Conservation (phyloP, 495 filamentous ascomycete species). For the Astrothelium macrocarpum region DNA sequence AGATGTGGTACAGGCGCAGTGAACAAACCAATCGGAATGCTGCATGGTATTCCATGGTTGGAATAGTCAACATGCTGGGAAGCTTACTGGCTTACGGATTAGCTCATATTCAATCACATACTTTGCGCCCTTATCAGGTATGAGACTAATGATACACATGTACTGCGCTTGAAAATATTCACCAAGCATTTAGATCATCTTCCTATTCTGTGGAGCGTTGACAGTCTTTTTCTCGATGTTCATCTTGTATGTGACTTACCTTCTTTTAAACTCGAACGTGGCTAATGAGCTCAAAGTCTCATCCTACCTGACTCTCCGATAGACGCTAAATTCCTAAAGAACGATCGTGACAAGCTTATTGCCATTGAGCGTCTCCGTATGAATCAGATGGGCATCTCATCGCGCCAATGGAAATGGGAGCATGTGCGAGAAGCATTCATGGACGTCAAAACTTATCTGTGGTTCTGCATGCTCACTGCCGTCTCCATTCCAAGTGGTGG, state of each 20-base stretch:
- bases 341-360: slow-evolving; percentile 47
- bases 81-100: slow-evolving; percentile 49
- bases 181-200: slow-evolving; percentile 33
- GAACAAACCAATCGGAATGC: slow-evolving; percentile 51
- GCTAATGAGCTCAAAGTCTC: slow-evolving; percentile 3
- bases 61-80: slow-evolving; percentile 36
- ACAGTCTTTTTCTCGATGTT: slow-evolving; percentile 36
- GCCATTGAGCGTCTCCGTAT: slow-evolving; percentile 54
- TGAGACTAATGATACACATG: background rate
- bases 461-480: slow-evolving; percentile 50
- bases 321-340: slow-evolving; percentile 47
- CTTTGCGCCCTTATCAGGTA: slow-evolving; percentile 47
- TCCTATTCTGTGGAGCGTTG: slow-evolving; percentile 42
- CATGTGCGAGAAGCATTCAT: slow-evolving; percentile 51
- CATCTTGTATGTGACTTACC: slow-evolving; percentile 14
- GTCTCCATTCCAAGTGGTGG: slow-evolving; percentile 52
- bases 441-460: slow-evolving; percentile 58
- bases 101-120: slow-evolving; percentile 45
- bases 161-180: background rate
- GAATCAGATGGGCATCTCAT: slow-evolving; percentile 53
- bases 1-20: slow-evolving; percentile 53
- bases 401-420: slow-evolving; percentile 50
- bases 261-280: slow-evolving; percentile 10
- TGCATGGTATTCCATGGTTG: slow-evolving; percentile 51
- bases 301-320: slow-evolving; percentile 54